Evolutionary conservation across 352 stramenopile species (phyloP), one percentile per base, ranked within the genome.

Genomic region (Phytophthora nicotianae): DNA sequence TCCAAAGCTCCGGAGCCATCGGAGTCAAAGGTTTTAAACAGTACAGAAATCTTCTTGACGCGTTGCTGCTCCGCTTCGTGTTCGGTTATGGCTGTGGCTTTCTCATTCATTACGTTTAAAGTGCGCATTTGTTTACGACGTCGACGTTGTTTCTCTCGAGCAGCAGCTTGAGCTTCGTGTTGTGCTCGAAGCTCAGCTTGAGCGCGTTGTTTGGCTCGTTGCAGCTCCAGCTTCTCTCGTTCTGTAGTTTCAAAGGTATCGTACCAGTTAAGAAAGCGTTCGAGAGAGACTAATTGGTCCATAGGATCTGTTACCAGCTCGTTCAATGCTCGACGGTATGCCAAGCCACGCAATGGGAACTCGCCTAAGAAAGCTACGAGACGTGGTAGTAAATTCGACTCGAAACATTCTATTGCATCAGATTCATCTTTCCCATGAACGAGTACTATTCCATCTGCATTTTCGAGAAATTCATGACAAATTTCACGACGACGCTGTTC

Each of bases 21-120:
- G 0, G 55, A 55, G 32, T 92, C 81, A 48, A 88, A 90, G 0
- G 78, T 72, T 20, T 75, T 70, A 42, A 92, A 92, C 5, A 92
- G 57, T 3, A 67, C 65, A 10, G 62, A 62, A 21, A 86, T 68
- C 19, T 77, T 75, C 33, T 71, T 74, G 1, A 68, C 57, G 10
- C 51, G 60, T 33, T 67, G 54, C 17, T 53, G 60, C 20, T 76
- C 52, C 11, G 62, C 58, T 45, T 79, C 55, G 23, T 78, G 47
- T 38, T 81, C 69, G 13, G 57, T 67, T 20, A 77, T 76, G 4
- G 66, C 60, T n/a, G 69, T 41, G 11, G 72, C 72, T 24, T 77
- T 77, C 10, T 77, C 63, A 17, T 62, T 74, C 27, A 72, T 79
- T 3, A 60, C 73, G n/a, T 63, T 48, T 37, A 72, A 46, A 1